Conservation (phyloP, 495 filamentous ascomycete genomes). For the Trichocladium antarcticum region DNA sequence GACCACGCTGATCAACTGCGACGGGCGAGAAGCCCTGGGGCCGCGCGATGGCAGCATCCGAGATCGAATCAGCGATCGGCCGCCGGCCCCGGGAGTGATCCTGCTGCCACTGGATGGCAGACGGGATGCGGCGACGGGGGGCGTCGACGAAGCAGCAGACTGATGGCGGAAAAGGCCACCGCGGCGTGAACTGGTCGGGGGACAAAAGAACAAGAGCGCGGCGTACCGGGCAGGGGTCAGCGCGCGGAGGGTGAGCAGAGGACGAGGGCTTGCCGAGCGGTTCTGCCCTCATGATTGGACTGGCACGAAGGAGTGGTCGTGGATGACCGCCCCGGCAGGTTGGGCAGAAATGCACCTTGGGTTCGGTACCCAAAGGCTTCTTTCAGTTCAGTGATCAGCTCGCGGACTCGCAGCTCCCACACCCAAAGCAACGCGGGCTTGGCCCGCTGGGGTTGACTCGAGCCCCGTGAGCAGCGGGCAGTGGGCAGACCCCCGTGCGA, state of each 20-base stretch:
- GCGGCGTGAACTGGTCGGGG: neutral
- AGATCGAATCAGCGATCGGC: conserved; percentile 27
- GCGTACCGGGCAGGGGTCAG: conserved; percentile 7
- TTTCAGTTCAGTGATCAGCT: conserved; percentile 23
- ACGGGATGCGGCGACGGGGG: conserved; percentile 13
- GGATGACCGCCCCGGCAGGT: conserved; percentile 25
- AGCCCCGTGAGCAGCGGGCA: conserved; percentile 20
- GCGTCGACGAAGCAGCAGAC: conserved; percentile 5
- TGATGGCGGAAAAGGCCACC: neutral
- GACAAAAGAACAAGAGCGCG: conserved; percentile 5
- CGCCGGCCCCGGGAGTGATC: conserved; percentile 4
- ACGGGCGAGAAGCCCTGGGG: neutral
- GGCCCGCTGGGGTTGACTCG: conserved; percentile 16
- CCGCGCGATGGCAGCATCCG: conserved; percentile 15
- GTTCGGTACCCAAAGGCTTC: conserved; percentile 26
- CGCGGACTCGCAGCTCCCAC: conserved; percentile 21
- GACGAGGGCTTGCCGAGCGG: conserved; percentile 5
- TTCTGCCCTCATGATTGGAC: conserved; percentile 21
- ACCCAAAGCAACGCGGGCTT: conserved; percentile 13
- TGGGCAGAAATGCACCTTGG: conserved; percentile 30
- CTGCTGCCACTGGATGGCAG: neutral
- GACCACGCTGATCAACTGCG: neutral
- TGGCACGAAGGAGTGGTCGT: conserved; percentile 22
- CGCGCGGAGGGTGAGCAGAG: neutral
- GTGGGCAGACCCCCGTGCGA: conserved; percentile 12